phyloP scores from a whole-genome alignment of 176 grass and related monocot genomes.

The Phyllostachys edulis region DNA sequence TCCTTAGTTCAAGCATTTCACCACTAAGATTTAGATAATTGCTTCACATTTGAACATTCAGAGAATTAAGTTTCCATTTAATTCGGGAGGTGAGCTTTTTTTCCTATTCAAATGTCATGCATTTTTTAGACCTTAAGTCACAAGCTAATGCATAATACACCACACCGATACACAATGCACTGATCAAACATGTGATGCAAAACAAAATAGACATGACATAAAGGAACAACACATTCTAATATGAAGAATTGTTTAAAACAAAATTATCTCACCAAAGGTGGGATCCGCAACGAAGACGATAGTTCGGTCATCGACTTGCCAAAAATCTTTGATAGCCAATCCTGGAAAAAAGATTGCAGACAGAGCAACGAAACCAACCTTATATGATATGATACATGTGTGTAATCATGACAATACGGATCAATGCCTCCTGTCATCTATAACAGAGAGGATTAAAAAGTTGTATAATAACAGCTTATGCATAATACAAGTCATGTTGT shows the following conservation, averaged over 20 bases:
- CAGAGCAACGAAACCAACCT: neutral
- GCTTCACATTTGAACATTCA: neutral
- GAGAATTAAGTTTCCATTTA: neutral
- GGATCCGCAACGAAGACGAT: constrained; percentile 89
- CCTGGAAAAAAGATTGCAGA: constrained; percentile 43
- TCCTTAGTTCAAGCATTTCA: neutral
- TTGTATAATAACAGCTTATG: neutral
- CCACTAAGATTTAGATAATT: neutral
- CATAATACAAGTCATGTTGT: neutral
- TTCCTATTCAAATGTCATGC: neutral
- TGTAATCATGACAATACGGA: neutral
- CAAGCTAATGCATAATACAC: neutral
- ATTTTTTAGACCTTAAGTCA: neutral
- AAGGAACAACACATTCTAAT: neutral
- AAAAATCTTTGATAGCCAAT: constrained; percentile 91
- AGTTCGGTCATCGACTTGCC: constrained; percentile 93
- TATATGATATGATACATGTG: constrained; percentile 2
- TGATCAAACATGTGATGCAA: neutral
- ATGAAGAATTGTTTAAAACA: neutral
- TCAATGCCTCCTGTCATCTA: neutral
- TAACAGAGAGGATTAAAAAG: neutral
- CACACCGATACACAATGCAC: neutral
- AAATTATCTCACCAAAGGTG: constrained; percentile 67
- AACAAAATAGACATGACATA: neutral
- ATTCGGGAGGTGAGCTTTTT: neutral